These are phyloP conservation scores for Vaccinium macrocarpon DNA, from an alignment of 148 eudicot species.

Conservation along the genomic window DNA sequence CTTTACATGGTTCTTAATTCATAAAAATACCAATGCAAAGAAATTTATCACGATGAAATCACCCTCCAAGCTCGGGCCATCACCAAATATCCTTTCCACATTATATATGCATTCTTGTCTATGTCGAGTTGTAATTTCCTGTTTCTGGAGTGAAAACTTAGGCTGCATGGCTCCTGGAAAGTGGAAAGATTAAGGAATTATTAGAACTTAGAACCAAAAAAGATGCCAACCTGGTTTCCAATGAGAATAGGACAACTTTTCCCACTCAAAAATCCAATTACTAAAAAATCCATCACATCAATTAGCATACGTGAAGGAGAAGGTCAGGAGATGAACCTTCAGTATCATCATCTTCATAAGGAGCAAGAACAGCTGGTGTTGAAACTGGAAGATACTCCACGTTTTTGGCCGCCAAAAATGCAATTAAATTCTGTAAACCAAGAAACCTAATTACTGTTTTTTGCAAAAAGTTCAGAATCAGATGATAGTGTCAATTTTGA, in stretches of 20 bases:
- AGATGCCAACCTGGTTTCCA: neutral
- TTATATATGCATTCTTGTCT: constrained; percentile 57
- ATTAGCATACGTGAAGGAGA: neutral
- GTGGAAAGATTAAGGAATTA: constrained; percentile 4
- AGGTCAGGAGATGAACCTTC: constrained; percentile 29
- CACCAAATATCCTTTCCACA: constrained; percentile 67
- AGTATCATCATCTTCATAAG: constrained; percentile 37
- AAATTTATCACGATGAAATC: constrained; percentile 84
- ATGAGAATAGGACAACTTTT: neutral
- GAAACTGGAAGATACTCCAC: constrained; percentile 55
- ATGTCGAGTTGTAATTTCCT: constrained; percentile 46
- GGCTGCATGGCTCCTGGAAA: constrained; percentile 33
- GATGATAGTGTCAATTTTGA: neutral
- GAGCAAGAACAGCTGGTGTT: constrained; percentile 76
- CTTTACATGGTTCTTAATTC: neutral
- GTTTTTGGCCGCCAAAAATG: constrained; percentile 43
- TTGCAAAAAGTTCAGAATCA: neutral
- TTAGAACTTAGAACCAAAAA: neutral
- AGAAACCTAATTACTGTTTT: neutral
- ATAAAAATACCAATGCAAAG: constrained; percentile 66
- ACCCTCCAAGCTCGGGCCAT: constrained; percentile 41
- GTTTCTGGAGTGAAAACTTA: constrained; percentile 55
- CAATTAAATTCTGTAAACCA: constrained; percentile 50
- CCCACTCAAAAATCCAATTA: neutral
- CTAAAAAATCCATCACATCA: neutral